Conservation (phyloP, 2,329 filamentous ascomycete genomes). For the Xylaria sp. region DNA sequence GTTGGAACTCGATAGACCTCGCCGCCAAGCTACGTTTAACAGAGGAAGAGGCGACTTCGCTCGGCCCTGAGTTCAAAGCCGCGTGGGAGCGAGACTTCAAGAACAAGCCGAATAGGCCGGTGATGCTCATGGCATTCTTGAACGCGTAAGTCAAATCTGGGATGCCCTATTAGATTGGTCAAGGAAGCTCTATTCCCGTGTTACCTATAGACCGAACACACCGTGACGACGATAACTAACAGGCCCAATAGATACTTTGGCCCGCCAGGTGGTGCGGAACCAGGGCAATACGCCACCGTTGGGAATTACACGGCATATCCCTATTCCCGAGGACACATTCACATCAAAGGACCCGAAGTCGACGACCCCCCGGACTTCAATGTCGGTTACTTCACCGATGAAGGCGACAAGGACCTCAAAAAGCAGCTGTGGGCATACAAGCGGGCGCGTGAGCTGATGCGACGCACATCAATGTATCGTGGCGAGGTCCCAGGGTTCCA, state of each 20-base stretch:
- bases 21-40: constrained; percentile 57
- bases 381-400: constrained; percentile 61
- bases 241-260: constrained; percentile 11
- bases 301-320: constrained; percentile 63
- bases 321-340: constrained; percentile 63
- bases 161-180: background rate
- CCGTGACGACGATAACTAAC: background rate
- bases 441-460: constrained; percentile 64
- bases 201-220: background rate
- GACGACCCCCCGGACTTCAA: constrained; percentile 59
- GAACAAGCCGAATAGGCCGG: constrained; percentile 46
- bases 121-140: constrained; percentile 50
- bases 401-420: constrained; percentile 56
- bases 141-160: constrained; percentile 41
- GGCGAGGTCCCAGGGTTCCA: constrained; percentile 52
- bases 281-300: constrained; percentile 55
- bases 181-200: background rate
- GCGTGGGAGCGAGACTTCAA: constrained; percentile 58
- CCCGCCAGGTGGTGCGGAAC: constrained; percentile 22
- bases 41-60: constrained; percentile 53
- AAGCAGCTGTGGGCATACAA: constrained; percentile 69
- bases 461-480: constrained; percentile 58
- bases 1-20: constrained; percentile 60
- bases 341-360: constrained; percentile 56
- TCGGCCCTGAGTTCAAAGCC: constrained; percentile 56